phyloP scores from a whole-genome alignment of 179 eudicot genomes.

The Beta macrorhiza region DNA sequence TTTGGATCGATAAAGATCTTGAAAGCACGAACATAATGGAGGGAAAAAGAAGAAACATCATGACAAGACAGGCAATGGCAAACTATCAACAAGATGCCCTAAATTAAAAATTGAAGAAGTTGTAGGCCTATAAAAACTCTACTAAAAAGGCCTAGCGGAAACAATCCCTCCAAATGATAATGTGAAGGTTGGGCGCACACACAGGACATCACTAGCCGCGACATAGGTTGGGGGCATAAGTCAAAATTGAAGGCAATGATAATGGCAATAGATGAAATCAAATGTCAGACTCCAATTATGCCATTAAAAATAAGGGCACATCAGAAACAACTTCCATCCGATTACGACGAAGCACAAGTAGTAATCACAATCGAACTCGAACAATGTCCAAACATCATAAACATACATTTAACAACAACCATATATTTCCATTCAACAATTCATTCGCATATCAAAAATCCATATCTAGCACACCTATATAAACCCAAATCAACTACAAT shows the following conservation, averaged over 20 bases:
- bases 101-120: too few species aligned
- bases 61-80: neutral
- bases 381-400: neutral
- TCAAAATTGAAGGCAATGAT: neutral
- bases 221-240: neutral
- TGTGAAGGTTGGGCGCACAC: neutral
- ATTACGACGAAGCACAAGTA: neutral
- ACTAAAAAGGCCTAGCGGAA: too few species aligned
- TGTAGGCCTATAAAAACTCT: too few species aligned
- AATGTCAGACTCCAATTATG: slow-evolving; percentile 27
- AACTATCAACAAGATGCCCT: too few species aligned
- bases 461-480: neutral
- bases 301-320: neutral
- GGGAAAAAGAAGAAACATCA: too few species aligned
- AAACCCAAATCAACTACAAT: neutral
- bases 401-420: neutral
- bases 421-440: neutral
- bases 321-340: neutral
- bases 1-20: too few species aligned
- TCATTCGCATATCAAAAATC: neutral
- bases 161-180: too few species aligned
- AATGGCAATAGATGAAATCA: neutral
- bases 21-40: too few species aligned
- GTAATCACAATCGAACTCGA: neutral
- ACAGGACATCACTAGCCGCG: neutral